Conservation (phyloP, 441 rosid genomes). For the Melastoma candidum region DNA sequence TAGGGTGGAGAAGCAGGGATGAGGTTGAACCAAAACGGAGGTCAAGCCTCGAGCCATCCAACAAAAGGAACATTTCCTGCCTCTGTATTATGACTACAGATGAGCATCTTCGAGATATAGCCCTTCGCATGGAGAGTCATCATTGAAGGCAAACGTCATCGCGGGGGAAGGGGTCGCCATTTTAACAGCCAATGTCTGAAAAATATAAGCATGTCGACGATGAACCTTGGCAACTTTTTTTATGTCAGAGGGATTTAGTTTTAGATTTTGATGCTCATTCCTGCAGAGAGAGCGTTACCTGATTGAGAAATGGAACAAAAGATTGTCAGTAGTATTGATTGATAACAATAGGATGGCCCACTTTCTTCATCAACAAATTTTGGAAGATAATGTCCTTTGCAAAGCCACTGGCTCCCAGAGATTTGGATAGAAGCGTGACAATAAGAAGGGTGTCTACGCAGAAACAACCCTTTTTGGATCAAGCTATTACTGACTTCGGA, state of each 20-base stretch:
- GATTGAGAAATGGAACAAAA: slow-evolving; percentile 53
- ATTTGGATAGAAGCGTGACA: background rate
- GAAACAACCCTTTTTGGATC: background rate
- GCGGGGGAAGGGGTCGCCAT: slow-evolving; percentile 65
- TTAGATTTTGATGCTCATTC: background rate
- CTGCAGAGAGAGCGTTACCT: slow-evolving; percentile 31
- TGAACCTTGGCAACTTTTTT: background rate
- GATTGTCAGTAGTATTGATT: slow-evolving; percentile 92
- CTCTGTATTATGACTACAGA: slow-evolving; percentile 31
- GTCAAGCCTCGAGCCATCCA: slow-evolving; percentile 75
- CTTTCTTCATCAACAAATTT: slow-evolving; percentile 63
- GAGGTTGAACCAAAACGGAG: slow-evolving; percentile 47
- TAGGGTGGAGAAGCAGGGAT: slow-evolving; percentile 39
- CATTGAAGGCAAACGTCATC: slow-evolving; percentile 67
- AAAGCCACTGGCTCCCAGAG: slow-evolving; percentile 76
- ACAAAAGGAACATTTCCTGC: slow-evolving; percentile 43
- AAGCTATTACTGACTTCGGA: slow-evolving; percentile 11
- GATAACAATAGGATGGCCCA: slow-evolving; percentile 72
- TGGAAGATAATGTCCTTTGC: slow-evolving; percentile 51
- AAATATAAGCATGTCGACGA: slow-evolving; percentile 11
- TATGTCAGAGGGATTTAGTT: too few species aligned
- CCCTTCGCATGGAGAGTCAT: slow-evolving; percentile 45
- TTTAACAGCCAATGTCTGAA: slow-evolving; percentile 66
- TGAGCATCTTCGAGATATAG: slow-evolving; percentile 56
- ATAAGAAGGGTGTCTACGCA: background rate